Base-by-base conservation (phyloP, 1,284 basidiomycete species). In the Naganishia sp. region DNA sequence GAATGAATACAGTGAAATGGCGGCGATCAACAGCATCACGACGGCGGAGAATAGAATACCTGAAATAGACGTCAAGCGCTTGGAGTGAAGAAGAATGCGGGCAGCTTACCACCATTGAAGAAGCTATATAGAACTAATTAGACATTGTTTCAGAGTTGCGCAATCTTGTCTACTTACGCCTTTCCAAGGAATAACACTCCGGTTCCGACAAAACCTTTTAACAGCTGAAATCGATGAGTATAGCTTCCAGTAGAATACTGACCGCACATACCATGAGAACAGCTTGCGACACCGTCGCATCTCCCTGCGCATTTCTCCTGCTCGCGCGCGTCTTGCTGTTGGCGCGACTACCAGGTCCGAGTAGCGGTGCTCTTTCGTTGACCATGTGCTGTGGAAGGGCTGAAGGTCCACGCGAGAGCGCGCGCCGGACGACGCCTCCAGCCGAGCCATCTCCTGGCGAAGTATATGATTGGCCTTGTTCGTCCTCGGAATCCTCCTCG, bases 141-240 rank as follows among this genome's bases (percentile, higher is more conserved):
- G 53, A 39, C 49, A 23, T 9, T 32, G 53, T 52, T 56, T 41
- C 46, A 23, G 25, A 31, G 45, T 46, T 4, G 28, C 21, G 41
- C 67, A 60, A 45, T 31, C 23, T 23, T 25, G 9, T 13, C 42
- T 9, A 82, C 88, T 74, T 76, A 88, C 85, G 89, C 95, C 82
- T 94, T 97, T 67, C 93, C 96, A 58, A 99, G 85, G 83, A 99
- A 99, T 31, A 99, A 80, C 13, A 99, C 88, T 41, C 95, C 95
- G 10, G 95, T 99, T 23, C 95, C 95, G 58, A 99, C 88, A 75
- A 99, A 99, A 0, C 92, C 89, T 80, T 99, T 98, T 68, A 96
- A 81, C 65, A 96, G 80, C 92, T 93, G 69, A 25, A 49, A 23
- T 66, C 46, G 41, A 32, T 63, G 46, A 55, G 68, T 54, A 64